Conservation (phyloP, 169 alveolate species). For the Cryptosporidium ubiquitum region DNA sequence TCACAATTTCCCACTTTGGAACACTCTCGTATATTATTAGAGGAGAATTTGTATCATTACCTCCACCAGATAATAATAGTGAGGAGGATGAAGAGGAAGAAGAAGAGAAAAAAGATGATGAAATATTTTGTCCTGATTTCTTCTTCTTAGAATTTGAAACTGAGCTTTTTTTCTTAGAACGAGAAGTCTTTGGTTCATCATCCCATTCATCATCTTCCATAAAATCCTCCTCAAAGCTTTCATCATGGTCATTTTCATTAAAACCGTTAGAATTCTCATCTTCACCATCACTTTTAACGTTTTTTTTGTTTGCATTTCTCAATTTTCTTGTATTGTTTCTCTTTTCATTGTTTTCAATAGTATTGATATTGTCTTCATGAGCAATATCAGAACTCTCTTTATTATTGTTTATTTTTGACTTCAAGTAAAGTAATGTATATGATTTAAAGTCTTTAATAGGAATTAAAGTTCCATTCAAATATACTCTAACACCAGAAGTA, state of each 20-base stretch:
- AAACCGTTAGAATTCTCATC: background rate
- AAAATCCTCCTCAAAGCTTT: slow-evolving; percentile 8
- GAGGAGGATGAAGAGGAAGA: too few relatives aligned
- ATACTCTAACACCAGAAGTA: slow-evolving; percentile 93
- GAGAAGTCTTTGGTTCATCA: background rate
- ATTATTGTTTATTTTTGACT: slow-evolving; percentile 1
- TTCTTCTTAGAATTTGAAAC: background rate
- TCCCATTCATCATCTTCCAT: slow-evolving; percentile 71
- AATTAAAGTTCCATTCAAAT: slow-evolving; percentile 91
- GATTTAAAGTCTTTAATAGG: slow-evolving; percentile 92
- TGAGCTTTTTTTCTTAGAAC: slow-evolving; percentile 3
- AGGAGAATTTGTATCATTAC: slow-evolving; percentile 75
- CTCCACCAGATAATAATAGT: slow-evolving; percentile 42
- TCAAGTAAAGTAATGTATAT: slow-evolving; percentile 93
- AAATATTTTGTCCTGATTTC: background rate
- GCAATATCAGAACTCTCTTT: background rate
- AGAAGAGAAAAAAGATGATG: too few relatives aligned
- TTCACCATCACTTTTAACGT: background rate
- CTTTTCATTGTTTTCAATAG: background rate
- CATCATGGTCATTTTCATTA: slow-evolving; percentile 6
- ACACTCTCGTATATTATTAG: slow-evolving; percentile 78
- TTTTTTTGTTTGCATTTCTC: slow-evolving; percentile 1
- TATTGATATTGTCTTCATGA: background rate
- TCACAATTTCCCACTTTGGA: slow-evolving; percentile 88
- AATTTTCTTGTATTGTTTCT: background rate